Conservation (phyloP, 2,329 filamentous ascomycete genomes). For the Knufia fluminis region DNA sequence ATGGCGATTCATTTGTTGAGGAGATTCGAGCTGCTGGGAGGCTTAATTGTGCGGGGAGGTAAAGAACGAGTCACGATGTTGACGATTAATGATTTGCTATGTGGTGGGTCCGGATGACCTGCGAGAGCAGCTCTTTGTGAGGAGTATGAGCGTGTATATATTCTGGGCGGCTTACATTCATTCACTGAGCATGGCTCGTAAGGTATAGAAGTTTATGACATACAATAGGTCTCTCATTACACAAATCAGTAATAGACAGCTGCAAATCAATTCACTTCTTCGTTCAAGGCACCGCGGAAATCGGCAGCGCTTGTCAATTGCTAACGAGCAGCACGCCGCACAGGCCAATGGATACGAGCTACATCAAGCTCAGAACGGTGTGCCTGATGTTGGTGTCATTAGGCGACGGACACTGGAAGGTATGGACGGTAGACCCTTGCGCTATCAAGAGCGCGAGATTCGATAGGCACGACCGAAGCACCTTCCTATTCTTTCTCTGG, state of each 20-base stretch:
- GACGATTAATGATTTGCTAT: slow-evolving; percentile 1
- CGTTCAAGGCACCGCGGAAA: not conserved
- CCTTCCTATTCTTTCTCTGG: too few relatives aligned
- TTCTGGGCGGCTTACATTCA: not conserved
- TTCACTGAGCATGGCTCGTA: not conserved
- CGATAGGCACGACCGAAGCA: not conserved
- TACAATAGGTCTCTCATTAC: not conserved
- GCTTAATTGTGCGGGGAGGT: slow-evolving; percentile 24
- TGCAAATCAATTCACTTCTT: not conserved
- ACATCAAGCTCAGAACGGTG: not conserved
- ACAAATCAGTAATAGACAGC: not conserved
- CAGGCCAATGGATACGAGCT: not conserved
- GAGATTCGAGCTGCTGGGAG: slow-evolving; percentile 36
- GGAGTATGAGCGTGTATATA: not conserved
- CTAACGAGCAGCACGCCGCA: too few relatives aligned
- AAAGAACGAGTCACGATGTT: slow-evolving; percentile 6
- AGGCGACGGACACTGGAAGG: not conserved
- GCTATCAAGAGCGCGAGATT: not conserved
- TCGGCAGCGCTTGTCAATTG: too few relatives aligned
- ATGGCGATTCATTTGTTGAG: slow-evolving; percentile 35
- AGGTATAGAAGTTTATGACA: not conserved
- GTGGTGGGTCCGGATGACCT: not conserved
- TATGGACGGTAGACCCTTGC: not conserved
- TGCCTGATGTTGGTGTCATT: not conserved
- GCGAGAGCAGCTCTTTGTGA: not conserved